These are phyloP conservation scores for Phytophthora rubi DNA, from an alignment of 352 stramenopile genomes.

Conservation along the genomic window DNA sequence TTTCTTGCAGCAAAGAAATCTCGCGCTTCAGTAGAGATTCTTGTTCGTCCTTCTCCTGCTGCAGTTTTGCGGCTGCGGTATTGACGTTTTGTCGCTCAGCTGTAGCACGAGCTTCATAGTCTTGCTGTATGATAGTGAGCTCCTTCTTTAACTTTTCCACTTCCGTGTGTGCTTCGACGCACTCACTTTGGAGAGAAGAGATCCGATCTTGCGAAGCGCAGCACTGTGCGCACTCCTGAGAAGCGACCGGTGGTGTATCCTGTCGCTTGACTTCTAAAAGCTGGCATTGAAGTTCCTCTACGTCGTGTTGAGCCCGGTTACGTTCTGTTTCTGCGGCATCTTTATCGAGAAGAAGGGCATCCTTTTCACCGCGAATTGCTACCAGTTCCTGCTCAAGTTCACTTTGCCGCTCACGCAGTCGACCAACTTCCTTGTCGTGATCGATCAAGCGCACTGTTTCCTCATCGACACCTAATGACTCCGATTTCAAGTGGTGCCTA, in stretches of 20 bases:
- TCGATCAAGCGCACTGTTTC: slow-evolving; percentile 10
- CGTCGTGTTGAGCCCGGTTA: slow-evolving; percentile 9
- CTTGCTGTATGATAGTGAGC: slow-evolving; percentile 16
- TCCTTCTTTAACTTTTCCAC: slow-evolving; percentile 22
- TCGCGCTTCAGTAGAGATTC: slow-evolving; percentile 26
- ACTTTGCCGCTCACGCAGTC: slow-evolving; percentile 21
- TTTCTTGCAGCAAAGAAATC: slow-evolving; percentile 18
- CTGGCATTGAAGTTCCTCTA: slow-evolving; percentile 18
- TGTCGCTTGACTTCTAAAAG: slow-evolving; percentile 6
- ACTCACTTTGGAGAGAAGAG: slow-evolving; percentile 24
- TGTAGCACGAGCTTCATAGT: background rate
- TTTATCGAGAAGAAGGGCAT: slow-evolving; percentile 17
- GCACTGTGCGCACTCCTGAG: slow-evolving; percentile 20
- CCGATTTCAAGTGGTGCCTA: slow-evolving; percentile 22
- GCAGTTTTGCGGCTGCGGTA: background rate
- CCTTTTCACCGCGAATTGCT: slow-evolving; percentile 21
- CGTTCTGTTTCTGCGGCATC: slow-evolving; percentile 8
- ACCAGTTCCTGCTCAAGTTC: slow-evolving; percentile 31
- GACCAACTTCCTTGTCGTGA: slow-evolving; percentile 37
- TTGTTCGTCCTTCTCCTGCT: slow-evolving; percentile 20
- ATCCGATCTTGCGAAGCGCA: slow-evolving; percentile 22
- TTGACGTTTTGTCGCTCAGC: slow-evolving; percentile 14
- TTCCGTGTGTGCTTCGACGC: slow-evolving; percentile 8
- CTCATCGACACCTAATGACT: slow-evolving; percentile 14
- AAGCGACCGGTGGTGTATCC: background rate